Evolutionary conservation across 1,284 basidiomycete species (phyloP).

Genomic region (Malassezia yamatoensis): DNA sequence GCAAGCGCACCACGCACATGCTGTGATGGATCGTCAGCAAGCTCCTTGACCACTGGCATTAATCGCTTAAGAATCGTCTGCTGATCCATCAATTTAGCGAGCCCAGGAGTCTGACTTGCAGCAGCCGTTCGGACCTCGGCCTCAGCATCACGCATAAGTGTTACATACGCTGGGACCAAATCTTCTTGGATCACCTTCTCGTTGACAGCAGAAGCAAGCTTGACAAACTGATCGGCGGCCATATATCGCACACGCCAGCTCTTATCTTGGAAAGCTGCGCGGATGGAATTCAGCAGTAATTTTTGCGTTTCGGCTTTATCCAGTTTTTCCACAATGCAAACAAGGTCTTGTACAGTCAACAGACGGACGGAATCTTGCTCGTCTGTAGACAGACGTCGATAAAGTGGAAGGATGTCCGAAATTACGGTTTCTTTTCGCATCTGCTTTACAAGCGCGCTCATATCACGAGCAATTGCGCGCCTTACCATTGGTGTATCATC

Average conservation of each 20-base stretch:
- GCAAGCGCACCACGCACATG: conserved; percentile 94
- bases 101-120: conserved; percentile 91
- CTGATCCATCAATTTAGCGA: conserved; percentile 84
- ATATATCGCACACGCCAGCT: conserved; percentile 99
- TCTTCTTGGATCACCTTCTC: conserved; percentile 86
- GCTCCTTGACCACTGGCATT: conserved; percentile 89
- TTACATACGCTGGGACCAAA: conserved; percentile 82
- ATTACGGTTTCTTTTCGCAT: conserved; percentile 51
- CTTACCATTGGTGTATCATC: conserved; percentile 99
- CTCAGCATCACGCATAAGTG: conserved; percentile 93
- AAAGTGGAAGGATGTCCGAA: conserved; percentile 80
- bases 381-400: conserved; percentile 84
- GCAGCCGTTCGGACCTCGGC: conserved; percentile 96
- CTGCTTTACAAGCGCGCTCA: conserved; percentile 55
- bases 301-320: conserved; percentile 78
- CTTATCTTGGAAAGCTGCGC: conserved; percentile 80
- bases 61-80: conserved; percentile 87
- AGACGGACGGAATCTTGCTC: conserved; percentile 97
- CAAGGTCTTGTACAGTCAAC: conserved; percentile 89
- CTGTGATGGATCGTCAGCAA: conserved; percentile 86
- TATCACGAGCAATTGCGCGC: conserved; percentile 87
- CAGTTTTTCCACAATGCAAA: conserved; percentile 77
- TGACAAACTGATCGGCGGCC: conserved; percentile 93
- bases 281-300: conserved; percentile 68
- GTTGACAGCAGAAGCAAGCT: conserved; percentile 77